Percentiles rank a stretch among this genome's conserved stretches.
Evolutionary conservation across 208 protist species (phyloP).

Genomic region (Naegleria lovaniensis): DNA sequence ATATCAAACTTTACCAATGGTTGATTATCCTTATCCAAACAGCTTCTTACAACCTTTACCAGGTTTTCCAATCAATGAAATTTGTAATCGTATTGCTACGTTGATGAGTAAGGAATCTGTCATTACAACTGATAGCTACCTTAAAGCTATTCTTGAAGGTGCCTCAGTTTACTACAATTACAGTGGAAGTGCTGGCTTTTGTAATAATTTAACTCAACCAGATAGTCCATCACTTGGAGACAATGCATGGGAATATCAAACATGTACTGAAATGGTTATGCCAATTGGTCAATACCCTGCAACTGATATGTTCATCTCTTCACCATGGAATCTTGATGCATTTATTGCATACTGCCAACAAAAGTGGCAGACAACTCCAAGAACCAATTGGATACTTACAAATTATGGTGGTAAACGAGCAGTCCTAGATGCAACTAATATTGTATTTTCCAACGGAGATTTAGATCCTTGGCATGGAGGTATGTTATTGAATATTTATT

Average conservation of each 20-base stretch:
- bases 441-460: constrained; percentile 69
- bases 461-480: constrained; percentile 64
- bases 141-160: constrained; percentile 6
- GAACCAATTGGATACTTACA: constrained; percentile 24
- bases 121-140: not conserved
- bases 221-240: constrained; percentile 31
- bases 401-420: constrained; percentile 38
- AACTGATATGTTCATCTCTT: constrained; percentile 47
- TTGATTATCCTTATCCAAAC: constrained; percentile 31
- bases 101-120: not conserved
- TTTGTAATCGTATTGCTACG: not conserved
- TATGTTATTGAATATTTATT: constrained; percentile 38
- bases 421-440: constrained; percentile 48
- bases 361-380: constrained; percentile 35
- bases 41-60: constrained; percentile 20
- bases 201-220: constrained; percentile 36
- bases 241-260: constrained; percentile 55
- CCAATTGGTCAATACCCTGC: constrained; percentile 46
- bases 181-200: constrained; percentile 11
- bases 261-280: constrained; percentile 58
- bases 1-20: constrained; percentile 25
- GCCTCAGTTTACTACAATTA: constrained; percentile 29
- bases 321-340: constrained; percentile 36
- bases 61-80: constrained; percentile 21
- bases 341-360: constrained; percentile 36